Conservation (phyloP, 768 basidiomycete genomes). For the Chalciporus piperatus region DNA sequence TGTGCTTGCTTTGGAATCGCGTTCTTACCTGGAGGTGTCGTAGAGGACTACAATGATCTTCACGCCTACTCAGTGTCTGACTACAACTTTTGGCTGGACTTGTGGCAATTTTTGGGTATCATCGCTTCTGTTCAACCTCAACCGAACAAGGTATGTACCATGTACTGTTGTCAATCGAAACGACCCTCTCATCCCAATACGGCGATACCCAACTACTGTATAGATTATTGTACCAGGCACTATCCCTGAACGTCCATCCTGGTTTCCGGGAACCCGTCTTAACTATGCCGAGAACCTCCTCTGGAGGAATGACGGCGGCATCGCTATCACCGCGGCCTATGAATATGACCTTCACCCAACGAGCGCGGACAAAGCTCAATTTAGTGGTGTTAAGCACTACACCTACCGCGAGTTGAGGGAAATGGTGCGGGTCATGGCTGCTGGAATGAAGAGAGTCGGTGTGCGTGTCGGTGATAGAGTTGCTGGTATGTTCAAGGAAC, state of each 20-base stretch:
- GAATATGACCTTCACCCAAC: conserved; percentile 45
- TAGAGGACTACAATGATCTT: conserved; percentile 65
- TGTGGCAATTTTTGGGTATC: conserved; percentile 64
- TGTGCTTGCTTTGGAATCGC: not conserved
- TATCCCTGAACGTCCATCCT: conserved; percentile 56
- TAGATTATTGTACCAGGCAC: conserved; percentile 46
- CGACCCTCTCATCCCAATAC: not conserved
- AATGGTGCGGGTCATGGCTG: conserved; percentile 54
- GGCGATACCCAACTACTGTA: conserved; percentile 1
- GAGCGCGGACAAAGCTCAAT: conserved; percentile 8
- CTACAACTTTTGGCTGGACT: conserved; percentile 67
- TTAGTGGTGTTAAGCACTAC: conserved; percentile 39
- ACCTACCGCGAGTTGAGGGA: conserved; percentile 54
- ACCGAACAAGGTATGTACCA: conserved; percentile 39
- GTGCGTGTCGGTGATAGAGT: conserved; percentile 62
- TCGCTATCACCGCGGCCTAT: conserved; percentile 56
- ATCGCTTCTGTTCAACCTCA: conserved; percentile 53
- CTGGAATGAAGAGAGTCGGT: conserved; percentile 55
- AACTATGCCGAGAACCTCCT: conserved; percentile 77
- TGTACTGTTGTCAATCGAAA: not conserved
- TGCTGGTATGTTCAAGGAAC: conserved; percentile 46
- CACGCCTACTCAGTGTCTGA: conserved; percentile 66
- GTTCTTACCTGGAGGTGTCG: not conserved
- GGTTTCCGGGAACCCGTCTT: conserved; percentile 65
- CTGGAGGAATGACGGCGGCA: conserved; percentile 52